Conservation (phyloP, 2,329 filamentous ascomycete genomes). For the Colletotrichum orchidophilum region DNA sequence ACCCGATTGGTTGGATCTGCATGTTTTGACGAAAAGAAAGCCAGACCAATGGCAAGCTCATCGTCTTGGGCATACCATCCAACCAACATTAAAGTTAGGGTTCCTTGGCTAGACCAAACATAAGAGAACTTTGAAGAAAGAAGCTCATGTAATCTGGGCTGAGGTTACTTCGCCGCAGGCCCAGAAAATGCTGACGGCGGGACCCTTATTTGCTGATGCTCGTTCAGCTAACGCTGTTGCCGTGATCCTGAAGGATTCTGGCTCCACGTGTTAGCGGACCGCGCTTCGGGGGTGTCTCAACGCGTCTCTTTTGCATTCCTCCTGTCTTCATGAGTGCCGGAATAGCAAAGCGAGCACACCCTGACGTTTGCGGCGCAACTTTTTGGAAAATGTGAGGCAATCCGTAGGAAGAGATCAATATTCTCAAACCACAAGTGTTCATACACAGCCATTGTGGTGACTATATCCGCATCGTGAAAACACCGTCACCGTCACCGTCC, state of each 20-base stretch:
- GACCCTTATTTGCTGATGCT: neutral
- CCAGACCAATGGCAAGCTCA: neutral
- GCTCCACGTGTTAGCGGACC: conserved; percentile 12
- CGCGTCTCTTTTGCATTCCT: neutral
- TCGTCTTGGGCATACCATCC: neutral
- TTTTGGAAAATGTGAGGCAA: neutral
- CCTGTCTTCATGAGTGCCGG: neutral
- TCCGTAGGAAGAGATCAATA: neutral
- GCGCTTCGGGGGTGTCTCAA: neutral
- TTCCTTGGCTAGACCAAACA: neutral
- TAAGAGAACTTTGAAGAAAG: neutral
- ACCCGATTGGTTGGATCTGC: neutral
- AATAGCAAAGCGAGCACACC: neutral
- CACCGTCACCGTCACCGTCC: neutral
- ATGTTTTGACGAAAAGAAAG: neutral
- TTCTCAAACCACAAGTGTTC: neutral
- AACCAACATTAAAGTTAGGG: neutral
- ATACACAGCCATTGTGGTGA: neutral
- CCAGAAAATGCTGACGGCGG: neutral
- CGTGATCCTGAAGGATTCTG: neutral
- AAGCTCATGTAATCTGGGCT: neutral
- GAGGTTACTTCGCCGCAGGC: neutral
- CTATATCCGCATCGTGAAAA: neutral
- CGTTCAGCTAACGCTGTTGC: neutral
- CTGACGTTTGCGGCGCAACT: neutral